Percentiles rank a stretch among this genome's conserved stretches.
phyloP scores from a whole-genome alignment of 352 stramenopile species.

The Plasmopara viticola region DNA sequence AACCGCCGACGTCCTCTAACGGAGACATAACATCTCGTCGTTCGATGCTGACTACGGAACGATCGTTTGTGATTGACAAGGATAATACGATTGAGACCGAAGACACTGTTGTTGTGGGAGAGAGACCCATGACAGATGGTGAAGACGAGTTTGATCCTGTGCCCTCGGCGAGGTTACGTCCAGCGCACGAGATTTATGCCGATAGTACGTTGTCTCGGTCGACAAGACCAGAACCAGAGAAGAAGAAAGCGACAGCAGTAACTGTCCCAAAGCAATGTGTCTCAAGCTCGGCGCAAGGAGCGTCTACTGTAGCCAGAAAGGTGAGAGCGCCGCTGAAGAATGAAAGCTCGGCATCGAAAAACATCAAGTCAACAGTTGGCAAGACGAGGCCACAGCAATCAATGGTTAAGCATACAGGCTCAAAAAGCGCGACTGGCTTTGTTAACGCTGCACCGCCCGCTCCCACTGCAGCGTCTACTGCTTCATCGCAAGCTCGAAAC shows the following conservation, averaged over 20 bases:
- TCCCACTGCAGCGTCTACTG: constrained; percentile 22
- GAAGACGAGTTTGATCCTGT: constrained; percentile 40
- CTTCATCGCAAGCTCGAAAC: constrained; percentile 26
- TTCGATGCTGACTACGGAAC: constrained; percentile 59
- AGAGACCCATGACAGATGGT: constrained; percentile 48
- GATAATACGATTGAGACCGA: constrained; percentile 52
- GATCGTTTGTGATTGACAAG: constrained; percentile 61
- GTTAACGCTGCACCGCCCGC: constrained; percentile 21
- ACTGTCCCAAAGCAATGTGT: constrained; percentile 21
- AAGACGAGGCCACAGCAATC: constrained; percentile 22
- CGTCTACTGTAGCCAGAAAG: constrained; percentile 26
- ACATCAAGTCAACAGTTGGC: constrained; percentile 13
- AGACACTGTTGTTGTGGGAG: constrained; percentile 54
- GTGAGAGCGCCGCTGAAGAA: constrained; percentile 14
- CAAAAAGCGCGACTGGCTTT: constrained; percentile 18
- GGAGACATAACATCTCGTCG: constrained; percentile 11
- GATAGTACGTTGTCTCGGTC: constrained; percentile 6
- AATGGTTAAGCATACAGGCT: constrained; percentile 12
- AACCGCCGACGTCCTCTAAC: constrained; percentile 7
- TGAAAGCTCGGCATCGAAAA: constrained; percentile 8
- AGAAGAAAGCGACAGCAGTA: constrained; percentile 8
- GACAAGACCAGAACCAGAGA: constrained; percentile 5
- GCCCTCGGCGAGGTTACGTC: constrained; percentile 3
- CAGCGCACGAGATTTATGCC: constrained; percentile 10
- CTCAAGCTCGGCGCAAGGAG: constrained; percentile 24